A percentile compares a stretch with the other conserved stretches of the same genome.
phyloP scores from a whole-genome alignment of 768 basidiomycete genomes.

The Suillus sp. region DNA sequence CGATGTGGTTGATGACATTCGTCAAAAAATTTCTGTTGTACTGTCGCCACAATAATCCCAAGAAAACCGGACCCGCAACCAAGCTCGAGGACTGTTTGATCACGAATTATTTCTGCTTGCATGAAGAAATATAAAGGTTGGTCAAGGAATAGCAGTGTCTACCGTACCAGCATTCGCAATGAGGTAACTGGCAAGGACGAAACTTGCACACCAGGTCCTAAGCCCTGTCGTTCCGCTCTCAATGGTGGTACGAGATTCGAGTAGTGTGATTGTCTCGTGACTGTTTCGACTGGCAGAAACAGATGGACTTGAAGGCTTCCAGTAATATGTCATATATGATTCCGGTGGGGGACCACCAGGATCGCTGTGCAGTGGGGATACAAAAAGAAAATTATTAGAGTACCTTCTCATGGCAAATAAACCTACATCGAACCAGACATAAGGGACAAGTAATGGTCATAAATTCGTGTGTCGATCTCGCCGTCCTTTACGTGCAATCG shows the following conservation, averaged over 20 bases:
- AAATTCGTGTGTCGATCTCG: constrained; percentile 68
- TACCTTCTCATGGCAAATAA: neutral
- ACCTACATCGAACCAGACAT: constrained; percentile 35
- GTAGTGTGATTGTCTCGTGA: constrained; percentile 54
- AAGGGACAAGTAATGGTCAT: constrained; percentile 59
- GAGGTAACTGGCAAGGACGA: constrained; percentile 64
- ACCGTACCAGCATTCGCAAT: constrained; percentile 54
- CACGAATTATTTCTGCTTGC: constrained; percentile 42
- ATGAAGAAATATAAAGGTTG: neutral
- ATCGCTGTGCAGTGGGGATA: constrained; percentile 16
- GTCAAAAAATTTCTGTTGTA: constrained; percentile 45
- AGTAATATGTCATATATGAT: constrained; percentile 71
- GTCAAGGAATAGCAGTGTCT: neutral
- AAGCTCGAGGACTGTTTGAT: constrained; percentile 63
- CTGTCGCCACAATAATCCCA: constrained; percentile 58
- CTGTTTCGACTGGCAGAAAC: constrained; percentile 7
- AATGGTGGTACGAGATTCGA: constrained; percentile 74
- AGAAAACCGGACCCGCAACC: constrained; percentile 80
- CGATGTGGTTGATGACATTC: neutral
- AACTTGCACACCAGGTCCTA: constrained; percentile 78
- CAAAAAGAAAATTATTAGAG: constrained; percentile 5
- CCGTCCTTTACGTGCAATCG: constrained; percentile 40
- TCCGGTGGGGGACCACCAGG: constrained; percentile 32
- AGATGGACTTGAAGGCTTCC: constrained; percentile 35
- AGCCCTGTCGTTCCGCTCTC: constrained; percentile 80